phyloP scores from a whole-genome alignment of 176 grass and related monocot genomes.

The Carex pumila region DNA sequence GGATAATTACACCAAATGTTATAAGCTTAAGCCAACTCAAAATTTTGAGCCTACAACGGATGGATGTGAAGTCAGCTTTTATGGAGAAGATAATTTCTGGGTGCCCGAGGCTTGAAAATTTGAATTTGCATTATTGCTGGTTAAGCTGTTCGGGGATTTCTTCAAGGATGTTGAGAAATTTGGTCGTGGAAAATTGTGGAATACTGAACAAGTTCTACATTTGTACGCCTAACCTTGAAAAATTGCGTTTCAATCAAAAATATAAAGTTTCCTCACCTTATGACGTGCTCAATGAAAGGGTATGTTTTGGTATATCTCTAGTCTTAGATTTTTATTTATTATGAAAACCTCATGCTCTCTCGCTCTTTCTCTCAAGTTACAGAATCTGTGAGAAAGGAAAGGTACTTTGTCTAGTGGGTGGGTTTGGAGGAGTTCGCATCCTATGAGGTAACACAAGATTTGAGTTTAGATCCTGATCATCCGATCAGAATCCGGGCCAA shows the following conservation, averaged over 20 bases:
- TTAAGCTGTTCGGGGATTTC: conserved; percentile 1
- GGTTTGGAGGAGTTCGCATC: too few relatives aligned
- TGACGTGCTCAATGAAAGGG: not conserved
- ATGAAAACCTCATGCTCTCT: not conserved
- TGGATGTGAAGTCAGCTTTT: conserved; percentile 1
- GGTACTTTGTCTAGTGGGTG: too few relatives aligned
- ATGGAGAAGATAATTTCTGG: conserved; percentile 9
- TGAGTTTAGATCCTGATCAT: too few relatives aligned
- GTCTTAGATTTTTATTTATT: not conserved
- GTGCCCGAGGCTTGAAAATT: not conserved
- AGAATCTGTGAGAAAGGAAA: not conserved
- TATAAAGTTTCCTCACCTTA: not conserved
- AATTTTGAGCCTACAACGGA: conserved; percentile 12
- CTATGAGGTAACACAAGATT: too few relatives aligned
- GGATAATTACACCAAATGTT: conserved; percentile 10
- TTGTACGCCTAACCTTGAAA: not conserved
- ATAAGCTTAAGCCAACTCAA: conserved; percentile 3
- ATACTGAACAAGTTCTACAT: conserved; percentile 15
- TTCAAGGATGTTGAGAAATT: not conserved
- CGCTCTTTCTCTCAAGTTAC: not conserved
- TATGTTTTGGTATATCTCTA: not conserved
- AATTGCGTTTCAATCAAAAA: conserved; percentile 5
- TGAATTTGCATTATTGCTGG: conserved; percentile 15
- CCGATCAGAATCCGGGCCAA: too few relatives aligned
- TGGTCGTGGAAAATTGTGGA: conserved; percentile 16